Conservation (phyloP, 805 yeast genomes). For the Tetrapisispora arboricola region DNA sequence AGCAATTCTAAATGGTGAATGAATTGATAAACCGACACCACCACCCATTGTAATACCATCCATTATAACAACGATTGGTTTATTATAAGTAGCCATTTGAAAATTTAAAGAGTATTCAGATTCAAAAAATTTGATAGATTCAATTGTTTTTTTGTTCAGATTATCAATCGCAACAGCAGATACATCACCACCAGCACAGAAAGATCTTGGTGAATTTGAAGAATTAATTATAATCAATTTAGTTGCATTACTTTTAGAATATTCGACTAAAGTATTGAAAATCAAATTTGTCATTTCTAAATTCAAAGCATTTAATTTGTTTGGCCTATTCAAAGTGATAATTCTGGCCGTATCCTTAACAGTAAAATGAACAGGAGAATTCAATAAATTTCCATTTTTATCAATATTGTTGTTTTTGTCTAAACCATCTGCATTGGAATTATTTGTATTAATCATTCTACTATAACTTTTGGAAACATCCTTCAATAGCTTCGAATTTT, state of each 20-base stretch:
- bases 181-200: conserved; percentile 97
- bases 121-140: conserved; percentile 59
- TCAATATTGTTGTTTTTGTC: no score
- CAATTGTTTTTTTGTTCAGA: conserved; percentile 33
- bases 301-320: conserved; percentile 77
- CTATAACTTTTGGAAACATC: no score
- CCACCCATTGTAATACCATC: conserved; percentile 98
- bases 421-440: neutral
- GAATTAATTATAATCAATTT: conserved; percentile 55
- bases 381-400: neutral
- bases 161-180: conserved; percentile 63
- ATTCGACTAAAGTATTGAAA: conserved; percentile 65
- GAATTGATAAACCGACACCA: conserved; percentile 87
- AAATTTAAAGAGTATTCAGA: conserved; percentile 76
- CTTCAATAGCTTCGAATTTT: no score
- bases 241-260: conserved; percentile 55
- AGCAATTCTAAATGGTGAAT: conserved; percentile 87
- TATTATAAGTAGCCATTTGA: conserved; percentile 67
- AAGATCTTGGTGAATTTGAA: conserved; percentile 47
- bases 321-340: conserved; percentile 66
- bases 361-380: conserved; percentile 15
- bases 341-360: conserved; percentile 48
- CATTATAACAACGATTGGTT: conserved; percentile 78
- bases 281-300: conserved; percentile 64
- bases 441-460: neutral